Evolutionary conservation across 345 rosid species (phyloP).

Genomic region (Turnera subulata): DNA sequence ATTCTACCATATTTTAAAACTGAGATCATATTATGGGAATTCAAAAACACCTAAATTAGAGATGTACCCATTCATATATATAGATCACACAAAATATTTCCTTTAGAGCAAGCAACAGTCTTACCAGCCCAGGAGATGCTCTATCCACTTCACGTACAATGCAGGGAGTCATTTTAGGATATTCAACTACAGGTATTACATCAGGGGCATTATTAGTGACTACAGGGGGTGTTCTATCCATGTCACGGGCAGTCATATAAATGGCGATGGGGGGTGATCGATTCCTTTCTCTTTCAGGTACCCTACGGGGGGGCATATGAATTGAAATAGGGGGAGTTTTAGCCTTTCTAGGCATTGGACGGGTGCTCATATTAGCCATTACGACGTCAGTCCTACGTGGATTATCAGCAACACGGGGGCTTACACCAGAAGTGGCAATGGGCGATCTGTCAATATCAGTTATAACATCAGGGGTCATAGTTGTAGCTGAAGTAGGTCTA

Average conservation of each 20-base stretch:
- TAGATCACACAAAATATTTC: neutral
- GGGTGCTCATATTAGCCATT: neutral
- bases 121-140: conserved; percentile 18
- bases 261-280: conserved; percentile 7
- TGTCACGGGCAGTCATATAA: neutral
- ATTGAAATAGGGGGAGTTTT: conserved; percentile 8
- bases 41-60: no score
- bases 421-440: neutral
- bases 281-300: conserved; percentile 27
- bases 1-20: no score
- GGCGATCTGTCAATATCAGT: conserved; percentile 22
- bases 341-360: conserved; percentile 10
- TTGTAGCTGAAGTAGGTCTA: conserved; percentile 3
- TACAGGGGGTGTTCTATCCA: neutral
- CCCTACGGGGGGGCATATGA: conserved; percentile 1
- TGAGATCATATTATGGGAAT: no score
- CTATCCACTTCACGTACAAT: conserved; percentile 11
- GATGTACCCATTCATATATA: no score
- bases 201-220: neutral
- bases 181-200: no score
- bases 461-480: conserved; percentile 1
- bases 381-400: conserved; percentile 1
- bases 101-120: conserved; percentile 2
- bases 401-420: conserved; percentile 1
- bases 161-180: conserved; percentile 7